Base-by-base conservation (phyloP, 2,329 filamentous ascomycete genomes). In the Aspergillus fumigatus region DNA sequence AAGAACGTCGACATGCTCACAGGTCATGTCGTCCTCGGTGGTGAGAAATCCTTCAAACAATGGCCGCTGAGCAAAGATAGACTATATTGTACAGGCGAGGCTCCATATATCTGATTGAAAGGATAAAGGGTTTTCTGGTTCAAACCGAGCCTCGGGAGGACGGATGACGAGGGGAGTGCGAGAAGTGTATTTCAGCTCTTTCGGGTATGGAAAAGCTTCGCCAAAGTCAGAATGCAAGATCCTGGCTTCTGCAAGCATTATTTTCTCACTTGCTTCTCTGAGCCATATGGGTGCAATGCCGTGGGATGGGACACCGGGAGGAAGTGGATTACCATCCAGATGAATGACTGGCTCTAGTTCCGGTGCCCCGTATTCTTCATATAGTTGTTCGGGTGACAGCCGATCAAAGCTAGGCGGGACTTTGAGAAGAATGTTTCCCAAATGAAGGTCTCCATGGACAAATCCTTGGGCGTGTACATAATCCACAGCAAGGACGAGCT, bases 181-280 rank as follows among this genome's bases (percentile, higher is more conserved):
- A 25, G 70, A 75, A 21, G 70, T 56, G 38, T 54, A 66, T 50
- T 55, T 63, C 19, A 26, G 0, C 50, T 65, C 53, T 53, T 68
- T 54, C 11, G 55, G 40, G 3, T 67, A 68, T 6, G 61, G 59
- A 54, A 77, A 77, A 1, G 72, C 63, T 29, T 70, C 66, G 1
- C 74, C 73, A 64, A 76, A 78, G 51, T 77, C 74, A 9, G 54
- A 26, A 45, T 70, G 65, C 2, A 70, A 14, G 29, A 69, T 65
- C n/a, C 48, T 64, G 8, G 68, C 57, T 53, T 69, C 65, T 41
- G 29, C 63, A 47, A 73, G 63, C 8, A 57, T 48, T 23, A 77
- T 35, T 5, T 70, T 53, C 4, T 75, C 61, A 51, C 69, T 69
- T 50, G 62, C 48, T 57, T 69, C 58, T 1, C 75, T 71, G 6